Percentiles rank a stretch among this genome's conserved stretches.
Conservation (phyloP, 179 eudicot species). For the Sideroxylon spinosum region DNA sequence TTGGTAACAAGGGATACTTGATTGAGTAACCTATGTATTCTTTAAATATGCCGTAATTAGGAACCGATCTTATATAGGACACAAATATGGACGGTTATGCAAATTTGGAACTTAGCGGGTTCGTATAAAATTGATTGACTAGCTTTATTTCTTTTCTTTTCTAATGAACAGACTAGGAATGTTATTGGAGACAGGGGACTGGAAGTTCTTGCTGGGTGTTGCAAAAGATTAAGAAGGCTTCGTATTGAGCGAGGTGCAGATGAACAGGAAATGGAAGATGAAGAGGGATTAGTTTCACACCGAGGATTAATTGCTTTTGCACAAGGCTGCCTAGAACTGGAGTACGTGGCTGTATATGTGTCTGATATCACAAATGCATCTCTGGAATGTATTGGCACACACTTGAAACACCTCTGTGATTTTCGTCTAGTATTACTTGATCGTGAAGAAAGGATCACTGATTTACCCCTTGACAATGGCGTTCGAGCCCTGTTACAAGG, state of each 20-base stretch:
- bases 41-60: background rate
- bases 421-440: slow-evolving; percentile 83
- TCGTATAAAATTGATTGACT: background rate
- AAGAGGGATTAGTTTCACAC: slow-evolving; percentile 72
- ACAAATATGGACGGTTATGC: background rate
- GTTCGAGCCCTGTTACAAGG: slow-evolving; percentile 65
- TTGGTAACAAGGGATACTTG: background rate
- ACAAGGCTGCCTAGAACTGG: slow-evolving; percentile 63
- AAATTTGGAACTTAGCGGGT: background rate
- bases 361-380: slow-evolving; percentile 75
- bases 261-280: slow-evolving; percentile 60
- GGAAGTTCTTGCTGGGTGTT: slow-evolving; percentile 52
- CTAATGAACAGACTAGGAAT: slow-evolving; percentile 54
- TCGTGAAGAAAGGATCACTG: slow-evolving; percentile 49
- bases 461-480: slow-evolving; percentile 82
- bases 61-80: background rate
- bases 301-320: slow-evolving; percentile 69
- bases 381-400: slow-evolving; percentile 48
- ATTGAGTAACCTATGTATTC: background rate
- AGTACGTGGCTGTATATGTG: slow-evolving; percentile 74
- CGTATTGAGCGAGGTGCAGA: slow-evolving; percentile 83
- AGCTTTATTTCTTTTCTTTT: background rate
- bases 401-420: slow-evolving; percentile 55
- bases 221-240: slow-evolving; percentile 65
- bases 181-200: slow-evolving; percentile 76